These are phyloP conservation scores for Lactarius quietus DNA, from an alignment of 768 basidiomycete species.

Conservation along the genomic window DNA sequence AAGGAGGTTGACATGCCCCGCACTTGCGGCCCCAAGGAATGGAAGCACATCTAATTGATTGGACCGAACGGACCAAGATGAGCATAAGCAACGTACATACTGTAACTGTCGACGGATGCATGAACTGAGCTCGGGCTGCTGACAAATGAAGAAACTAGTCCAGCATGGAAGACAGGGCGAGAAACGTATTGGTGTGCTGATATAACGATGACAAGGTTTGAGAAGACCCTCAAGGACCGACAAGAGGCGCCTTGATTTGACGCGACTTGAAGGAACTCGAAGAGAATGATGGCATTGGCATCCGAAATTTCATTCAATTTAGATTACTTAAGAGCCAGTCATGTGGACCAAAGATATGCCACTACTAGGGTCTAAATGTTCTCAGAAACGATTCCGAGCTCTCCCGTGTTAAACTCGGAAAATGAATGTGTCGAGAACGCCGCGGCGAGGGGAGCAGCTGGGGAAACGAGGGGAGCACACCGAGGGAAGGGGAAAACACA, in stretches of 20 bases:
- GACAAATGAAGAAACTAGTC: not conserved
- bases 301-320: not conserved
- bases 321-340: not conserved
- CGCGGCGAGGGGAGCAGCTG: no score
- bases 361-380: no score
- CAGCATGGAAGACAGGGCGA: not conserved
- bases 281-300: not conserved
- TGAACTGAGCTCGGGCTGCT: not conserved
- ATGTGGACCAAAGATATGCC: not conserved
- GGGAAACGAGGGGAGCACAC: no score
- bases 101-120: not conserved
- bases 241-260: not conserved
- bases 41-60: not conserved
- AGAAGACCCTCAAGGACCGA: not conserved
- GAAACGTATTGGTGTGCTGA: not conserved
- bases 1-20: not conserved
- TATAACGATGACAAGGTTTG: not conserved
- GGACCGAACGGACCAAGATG: not conserved
- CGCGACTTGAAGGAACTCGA: not conserved
- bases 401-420: no score
- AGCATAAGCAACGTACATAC: not conserved
- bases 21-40: not conserved
- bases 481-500: no score
- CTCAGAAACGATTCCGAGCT: no score
- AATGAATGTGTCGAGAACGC: no score